These are phyloP conservation scores for Thinopyrum elongatum DNA, from an alignment of 176 grass and related monocot species.

Conservation along the genomic window DNA sequence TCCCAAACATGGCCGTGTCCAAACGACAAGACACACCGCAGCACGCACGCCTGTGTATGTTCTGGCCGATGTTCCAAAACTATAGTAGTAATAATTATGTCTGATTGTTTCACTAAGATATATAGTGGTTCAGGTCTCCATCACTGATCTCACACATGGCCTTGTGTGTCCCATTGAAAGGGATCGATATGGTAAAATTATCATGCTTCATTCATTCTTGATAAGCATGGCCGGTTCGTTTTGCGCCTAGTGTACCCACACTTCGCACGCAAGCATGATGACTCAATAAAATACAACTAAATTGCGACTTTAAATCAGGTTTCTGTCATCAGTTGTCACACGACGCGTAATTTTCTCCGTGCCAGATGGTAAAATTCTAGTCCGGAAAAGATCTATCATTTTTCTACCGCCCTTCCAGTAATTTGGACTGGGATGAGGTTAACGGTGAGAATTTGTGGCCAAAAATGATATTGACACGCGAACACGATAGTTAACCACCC, in stretches of 20 bases:
- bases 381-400: neutral
- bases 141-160: neutral
- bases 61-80: neutral
- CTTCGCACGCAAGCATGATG: neutral
- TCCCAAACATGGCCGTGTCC: neutral
- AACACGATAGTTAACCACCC: neutral
- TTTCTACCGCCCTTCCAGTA: neutral
- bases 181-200: neutral
- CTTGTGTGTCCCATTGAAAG: neutral
- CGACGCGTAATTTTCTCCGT: neutral
- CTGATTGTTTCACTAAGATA: neutral
- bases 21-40: neutral
- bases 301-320: neutral
- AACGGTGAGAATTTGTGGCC: neutral
- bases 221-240: neutral
- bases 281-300: neutral
- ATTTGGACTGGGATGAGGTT: neutral
- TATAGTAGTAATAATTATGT: neutral
- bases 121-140: neutral
- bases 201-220: neutral
- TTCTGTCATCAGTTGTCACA: neutral
- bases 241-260: neutral
- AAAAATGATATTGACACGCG: neutral
- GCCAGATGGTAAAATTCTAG: neutral
- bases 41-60: neutral